phyloP scores from a whole-genome alignment of 441 rosid genomes.

The Pelargonium myrrhifolium region DNA sequence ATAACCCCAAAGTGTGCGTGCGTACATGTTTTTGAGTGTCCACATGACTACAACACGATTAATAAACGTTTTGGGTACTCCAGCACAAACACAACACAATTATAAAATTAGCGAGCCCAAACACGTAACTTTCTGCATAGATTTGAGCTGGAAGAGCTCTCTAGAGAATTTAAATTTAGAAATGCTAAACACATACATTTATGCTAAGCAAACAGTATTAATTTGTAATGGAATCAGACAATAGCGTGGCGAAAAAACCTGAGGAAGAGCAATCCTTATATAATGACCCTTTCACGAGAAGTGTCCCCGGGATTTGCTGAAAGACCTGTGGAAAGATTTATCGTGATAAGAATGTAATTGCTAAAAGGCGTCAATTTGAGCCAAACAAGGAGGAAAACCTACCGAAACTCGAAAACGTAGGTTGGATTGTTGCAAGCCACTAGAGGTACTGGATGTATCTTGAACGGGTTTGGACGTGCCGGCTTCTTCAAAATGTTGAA shows the following conservation, averaged over 20 bases:
- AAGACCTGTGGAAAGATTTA: constrained; percentile 42
- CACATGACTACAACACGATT: no score
- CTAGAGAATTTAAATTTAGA: no score
- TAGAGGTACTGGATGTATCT: constrained; percentile 24
- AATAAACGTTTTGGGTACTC: no score
- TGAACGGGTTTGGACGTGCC: constrained; percentile 21
- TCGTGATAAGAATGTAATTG: not conserved
- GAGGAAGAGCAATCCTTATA: constrained; percentile 42
- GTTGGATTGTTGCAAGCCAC: constrained; percentile 24
- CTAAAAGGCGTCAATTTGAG: not conserved
- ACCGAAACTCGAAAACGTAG: constrained; percentile 49
- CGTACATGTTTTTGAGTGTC: no score
- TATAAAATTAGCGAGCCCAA: no score
- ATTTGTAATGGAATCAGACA: not conserved
- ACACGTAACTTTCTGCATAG: no score
- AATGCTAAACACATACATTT: not conserved
- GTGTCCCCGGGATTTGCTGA: constrained; percentile 75
- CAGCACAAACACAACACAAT: no score
- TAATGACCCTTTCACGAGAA: constrained; percentile 72
- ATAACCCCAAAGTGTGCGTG: no score
- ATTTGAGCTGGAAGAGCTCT: no score
- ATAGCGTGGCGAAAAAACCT: constrained; percentile 31
- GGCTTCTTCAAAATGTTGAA: constrained; percentile 24
- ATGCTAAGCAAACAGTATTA: not conserved
- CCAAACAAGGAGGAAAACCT: constrained; percentile 18